Conservation (phyloP, 108 stramenopile species). For the Asterionellopsis glacialis region DNA sequence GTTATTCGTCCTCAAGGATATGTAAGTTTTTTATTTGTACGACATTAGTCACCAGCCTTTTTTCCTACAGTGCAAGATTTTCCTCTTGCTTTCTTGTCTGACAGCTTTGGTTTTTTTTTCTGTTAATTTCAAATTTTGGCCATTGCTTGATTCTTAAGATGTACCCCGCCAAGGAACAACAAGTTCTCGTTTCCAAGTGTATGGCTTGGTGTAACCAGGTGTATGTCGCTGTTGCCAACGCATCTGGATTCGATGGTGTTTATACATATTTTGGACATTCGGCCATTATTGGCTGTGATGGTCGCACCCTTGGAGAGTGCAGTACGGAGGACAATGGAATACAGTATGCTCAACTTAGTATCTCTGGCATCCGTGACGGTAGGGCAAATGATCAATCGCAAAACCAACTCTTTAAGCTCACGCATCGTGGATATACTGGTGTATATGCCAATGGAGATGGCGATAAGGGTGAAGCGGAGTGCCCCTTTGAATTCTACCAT, state of each 20-base stretch:
- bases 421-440: slow-evolving; percentile 62
- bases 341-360: slow-evolving; percentile 65
- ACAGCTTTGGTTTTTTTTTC: neutral
- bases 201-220: slow-evolving; percentile 88
- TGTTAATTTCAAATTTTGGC: neutral
- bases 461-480: slow-evolving; percentile 60
- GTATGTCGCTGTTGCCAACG: slow-evolving; percentile 85
- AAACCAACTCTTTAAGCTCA: slow-evolving; percentile 79
- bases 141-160: slow-evolving; percentile 25
- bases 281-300: slow-evolving; percentile 68
- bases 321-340: slow-evolving; percentile 76
- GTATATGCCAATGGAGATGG: slow-evolving; percentile 80
- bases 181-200: slow-evolving; percentile 72
- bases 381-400: slow-evolving; percentile 71
- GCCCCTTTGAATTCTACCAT: slow-evolving; percentile 66
- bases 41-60: neutral
- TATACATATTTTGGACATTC: slow-evolving; percentile 60
- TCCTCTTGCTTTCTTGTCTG: neutral
- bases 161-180: slow-evolving; percentile 87
- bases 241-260: slow-evolving; percentile 77
- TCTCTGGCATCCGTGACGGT: slow-evolving; percentile 70
- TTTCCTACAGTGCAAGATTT: neutral
- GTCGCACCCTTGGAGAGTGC: slow-evolving; percentile 79
- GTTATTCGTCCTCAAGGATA: slow-evolving; percentile 70
- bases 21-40: slow-evolving; percentile 6